phyloP scores from a whole-genome alignment of 2,329 filamentous ascomycete species.

The Biscogniauxia marginata region DNA sequence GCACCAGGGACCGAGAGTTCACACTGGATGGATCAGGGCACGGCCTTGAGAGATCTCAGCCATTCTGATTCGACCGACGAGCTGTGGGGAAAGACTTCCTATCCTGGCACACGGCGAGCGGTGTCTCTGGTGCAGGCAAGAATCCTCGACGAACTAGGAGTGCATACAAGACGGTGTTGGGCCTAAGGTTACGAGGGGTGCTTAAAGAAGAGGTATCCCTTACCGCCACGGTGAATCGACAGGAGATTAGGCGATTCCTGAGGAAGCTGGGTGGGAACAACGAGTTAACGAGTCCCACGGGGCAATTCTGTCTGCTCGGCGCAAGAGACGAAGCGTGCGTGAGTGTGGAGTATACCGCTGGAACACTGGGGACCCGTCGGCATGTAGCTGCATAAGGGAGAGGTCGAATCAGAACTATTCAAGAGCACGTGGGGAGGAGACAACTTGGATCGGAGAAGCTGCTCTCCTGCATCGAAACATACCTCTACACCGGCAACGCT shows the following conservation, averaged over 20 bases:
- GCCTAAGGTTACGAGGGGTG: constrained; percentile 17
- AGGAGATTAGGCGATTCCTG: constrained; percentile 50
- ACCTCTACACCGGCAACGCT: constrained; percentile 36
- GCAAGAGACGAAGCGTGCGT: constrained; percentile 43
- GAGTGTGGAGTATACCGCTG: constrained; percentile 39
- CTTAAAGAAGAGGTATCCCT: constrained; percentile 37
- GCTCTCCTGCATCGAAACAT: constrained; percentile 16
- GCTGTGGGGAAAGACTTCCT: constrained; percentile 25
- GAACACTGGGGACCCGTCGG: constrained; percentile 38
- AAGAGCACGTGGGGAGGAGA: constrained; percentile 1
- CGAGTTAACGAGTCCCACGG: constrained; percentile 65
- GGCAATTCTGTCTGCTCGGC: constrained; percentile 40
- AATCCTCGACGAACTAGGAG: constrained; percentile 23
- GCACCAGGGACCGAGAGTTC: constrained; percentile 18
- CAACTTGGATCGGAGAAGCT: not conserved
- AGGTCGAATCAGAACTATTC: constrained; percentile 26
- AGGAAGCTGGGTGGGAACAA: constrained; percentile 52
- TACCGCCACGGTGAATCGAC: constrained; percentile 53
- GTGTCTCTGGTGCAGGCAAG: constrained; percentile 24
- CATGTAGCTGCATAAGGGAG: constrained; percentile 42
- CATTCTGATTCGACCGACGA: constrained; percentile 25
- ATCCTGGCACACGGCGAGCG: constrained; percentile 27
- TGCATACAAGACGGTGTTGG: constrained; percentile 24
- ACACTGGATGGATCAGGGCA: constrained; percentile 14
- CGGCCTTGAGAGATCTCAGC: constrained; percentile 25